Conservation (phyloP, 1,284 basidiomycete species). For the Melampsora americana region DNA sequence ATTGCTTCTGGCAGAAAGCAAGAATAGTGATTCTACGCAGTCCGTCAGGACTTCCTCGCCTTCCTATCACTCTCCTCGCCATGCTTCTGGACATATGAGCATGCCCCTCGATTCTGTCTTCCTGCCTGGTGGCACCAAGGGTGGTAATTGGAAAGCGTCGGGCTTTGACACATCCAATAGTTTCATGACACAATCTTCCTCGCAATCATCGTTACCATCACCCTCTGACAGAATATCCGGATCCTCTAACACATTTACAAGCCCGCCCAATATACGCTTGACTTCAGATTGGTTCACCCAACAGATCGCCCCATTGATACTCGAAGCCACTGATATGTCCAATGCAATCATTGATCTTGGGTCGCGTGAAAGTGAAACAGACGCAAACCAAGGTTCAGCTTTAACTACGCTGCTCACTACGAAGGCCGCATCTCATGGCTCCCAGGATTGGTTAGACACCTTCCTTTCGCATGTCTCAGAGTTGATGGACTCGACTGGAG, state of each 20-base stretch:
- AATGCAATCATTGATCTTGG: conserved; percentile 13
- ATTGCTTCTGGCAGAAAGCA: conserved; percentile 15
- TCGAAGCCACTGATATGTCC: background rate
- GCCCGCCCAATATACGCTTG: conserved; percentile 16
- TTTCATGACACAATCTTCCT: background rate
- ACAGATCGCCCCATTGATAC: conserved; percentile 17
- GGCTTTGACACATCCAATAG: conserved; percentile 11
- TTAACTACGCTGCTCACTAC: background rate
- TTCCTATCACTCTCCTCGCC: conserved; percentile 19
- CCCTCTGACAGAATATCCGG: conserved; percentile 3
- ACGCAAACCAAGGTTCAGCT: conserved; percentile 5
- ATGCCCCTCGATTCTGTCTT: conserved; percentile 33
- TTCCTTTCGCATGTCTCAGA: conserved; percentile 8
- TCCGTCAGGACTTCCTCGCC: background rate
- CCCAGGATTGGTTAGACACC: conserved; percentile 9
- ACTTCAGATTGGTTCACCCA: conserved; percentile 21
- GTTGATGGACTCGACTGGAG: conserved; percentile 15
- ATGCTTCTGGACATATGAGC: conserved; percentile 26
- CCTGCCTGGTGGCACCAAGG: conserved; percentile 27
- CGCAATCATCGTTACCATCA: background rate
- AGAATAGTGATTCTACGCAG: background rate
- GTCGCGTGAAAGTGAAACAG: conserved; percentile 1
- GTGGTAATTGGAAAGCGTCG: conserved; percentile 38
- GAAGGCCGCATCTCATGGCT: background rate
- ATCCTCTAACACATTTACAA: background rate